Conservation (phyloP, 371 early-diverging fungal species). For the Rhizopus sp. region DNA sequence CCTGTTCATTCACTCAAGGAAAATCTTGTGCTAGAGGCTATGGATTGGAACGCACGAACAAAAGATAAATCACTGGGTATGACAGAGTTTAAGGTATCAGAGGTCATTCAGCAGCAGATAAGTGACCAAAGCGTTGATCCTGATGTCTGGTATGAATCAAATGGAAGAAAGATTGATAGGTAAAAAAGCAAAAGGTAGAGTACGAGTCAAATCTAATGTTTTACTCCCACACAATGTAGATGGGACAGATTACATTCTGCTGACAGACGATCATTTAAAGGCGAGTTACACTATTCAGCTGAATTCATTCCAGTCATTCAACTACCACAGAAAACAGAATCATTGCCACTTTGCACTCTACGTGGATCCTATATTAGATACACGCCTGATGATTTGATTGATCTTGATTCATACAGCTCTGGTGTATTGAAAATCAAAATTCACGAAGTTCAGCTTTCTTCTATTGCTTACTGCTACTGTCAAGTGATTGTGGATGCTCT, state of each 20-base stretch:
- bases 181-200: conserved; percentile 11
- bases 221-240: conserved; percentile 21
- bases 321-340: conserved; percentile 30
- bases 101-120: conserved; percentile 46
- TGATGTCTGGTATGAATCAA: conserved; percentile 47
- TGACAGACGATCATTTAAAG: conserved; percentile 59
- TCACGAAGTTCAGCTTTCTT: conserved; percentile 41
- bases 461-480: conserved; percentile 28
- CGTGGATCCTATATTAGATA: conserved; percentile 34
- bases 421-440: conserved; percentile 45
- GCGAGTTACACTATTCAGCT: conserved; percentile 65
- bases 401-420: conserved; percentile 38
- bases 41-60: conserved; percentile 73
- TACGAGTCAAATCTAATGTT: not conserved
- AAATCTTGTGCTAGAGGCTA: conserved; percentile 70
- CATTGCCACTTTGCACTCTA: conserved; percentile 26
- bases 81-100: conserved; percentile 48
- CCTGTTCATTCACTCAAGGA: conserved; percentile 73
- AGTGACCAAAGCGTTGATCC: conserved; percentile 35
- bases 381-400: conserved; percentile 50
- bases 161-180: conserved; percentile 31
- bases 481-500: conserved; percentile 43
- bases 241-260: conserved; percentile 65
- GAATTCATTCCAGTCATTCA: conserved; percentile 68
- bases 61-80: conserved; percentile 73